Evolutionary conservation across 164 flowering plant species (phyloP).

Genomic region (Magnolia changhungtana): DNA sequence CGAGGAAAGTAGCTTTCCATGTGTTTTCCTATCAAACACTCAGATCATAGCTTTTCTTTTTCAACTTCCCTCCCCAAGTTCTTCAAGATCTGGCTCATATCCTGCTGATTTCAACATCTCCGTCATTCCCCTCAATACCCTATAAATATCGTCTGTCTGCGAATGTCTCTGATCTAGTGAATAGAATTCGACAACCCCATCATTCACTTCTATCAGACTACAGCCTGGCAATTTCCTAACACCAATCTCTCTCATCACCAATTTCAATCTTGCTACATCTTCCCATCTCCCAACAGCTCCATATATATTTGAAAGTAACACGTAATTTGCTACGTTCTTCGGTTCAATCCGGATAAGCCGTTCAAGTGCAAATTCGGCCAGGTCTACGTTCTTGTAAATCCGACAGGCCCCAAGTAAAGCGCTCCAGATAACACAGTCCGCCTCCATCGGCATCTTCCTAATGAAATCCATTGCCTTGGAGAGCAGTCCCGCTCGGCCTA

Average conservation of each 20-base stretch:
- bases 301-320: conserved; percentile 61
- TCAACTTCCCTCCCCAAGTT: conserved; percentile 8
- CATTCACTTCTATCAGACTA: conserved; percentile 60
- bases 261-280: conserved; percentile 48
- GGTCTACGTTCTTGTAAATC: conserved; percentile 41
- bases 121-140: conserved; percentile 39
- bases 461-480: conserved; percentile 47
- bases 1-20: conserved; percentile 38
- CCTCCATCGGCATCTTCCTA: conserved; percentile 55
- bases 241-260: conserved; percentile 52
- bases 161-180: conserved; percentile 60
- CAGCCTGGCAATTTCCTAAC: conserved; percentile 56
- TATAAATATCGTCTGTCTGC: conserved; percentile 40
- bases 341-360: conserved; percentile 60
- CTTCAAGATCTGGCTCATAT: conserved; percentile 24
- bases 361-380: conserved; percentile 56
- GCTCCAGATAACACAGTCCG: conserved; percentile 72
- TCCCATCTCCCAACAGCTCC: conserved; percentile 52
- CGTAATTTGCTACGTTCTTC: conserved; percentile 53
- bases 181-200: conserved; percentile 45
- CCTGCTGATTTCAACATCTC: conserved; percentile 33
- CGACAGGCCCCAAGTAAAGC: conserved; percentile 62
- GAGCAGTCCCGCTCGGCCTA: conserved; percentile 54
- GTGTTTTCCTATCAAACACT: background rate
- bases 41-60: background rate